phyloP scores from a whole-genome alignment of 2,329 filamentous ascomycete genomes.

The Colletotrichum tropicale region DNA sequence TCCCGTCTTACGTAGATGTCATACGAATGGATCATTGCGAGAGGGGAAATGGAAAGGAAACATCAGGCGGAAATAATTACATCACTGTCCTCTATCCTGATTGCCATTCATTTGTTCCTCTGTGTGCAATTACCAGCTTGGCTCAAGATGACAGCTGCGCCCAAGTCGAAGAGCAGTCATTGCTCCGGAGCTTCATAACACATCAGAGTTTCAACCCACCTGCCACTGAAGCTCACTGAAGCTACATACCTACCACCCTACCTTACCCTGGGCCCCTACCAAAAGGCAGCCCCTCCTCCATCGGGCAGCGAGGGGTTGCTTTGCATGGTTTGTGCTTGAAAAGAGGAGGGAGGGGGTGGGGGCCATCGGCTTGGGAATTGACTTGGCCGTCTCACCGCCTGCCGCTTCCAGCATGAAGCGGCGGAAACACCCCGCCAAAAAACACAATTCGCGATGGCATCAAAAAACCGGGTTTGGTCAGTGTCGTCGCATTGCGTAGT shows the following conservation, averaged over 20 bases:
- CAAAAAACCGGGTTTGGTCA: background rate
- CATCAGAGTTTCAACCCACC: background rate
- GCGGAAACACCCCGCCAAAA: conserved; percentile 10
- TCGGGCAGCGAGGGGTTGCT: background rate
- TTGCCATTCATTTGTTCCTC: background rate
- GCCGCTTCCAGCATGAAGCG: background rate
- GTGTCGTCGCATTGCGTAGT: background rate
- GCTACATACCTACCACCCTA: background rate
- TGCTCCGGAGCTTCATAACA: background rate
- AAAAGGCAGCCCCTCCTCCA: background rate
- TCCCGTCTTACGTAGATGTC: background rate
- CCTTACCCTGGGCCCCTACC: background rate
- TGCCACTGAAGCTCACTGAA: background rate
- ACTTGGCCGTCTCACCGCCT: background rate
- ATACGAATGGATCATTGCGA: background rate
- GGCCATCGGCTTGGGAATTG: background rate
- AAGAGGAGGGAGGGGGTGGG: background rate
- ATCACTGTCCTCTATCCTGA: background rate
- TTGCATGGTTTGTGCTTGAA: background rate
- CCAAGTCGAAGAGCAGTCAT: background rate
- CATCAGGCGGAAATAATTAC: background rate
- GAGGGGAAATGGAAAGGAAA: background rate
- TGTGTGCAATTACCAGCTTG: background rate
- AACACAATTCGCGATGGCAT: conserved; percentile 11
- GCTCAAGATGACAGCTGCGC: background rate